A percentile compares a stretch with the other conserved stretches of the same genome.
phyloP scores from a whole-genome alignment of 345 rosid genomes.

The Acer saccharum region DNA sequence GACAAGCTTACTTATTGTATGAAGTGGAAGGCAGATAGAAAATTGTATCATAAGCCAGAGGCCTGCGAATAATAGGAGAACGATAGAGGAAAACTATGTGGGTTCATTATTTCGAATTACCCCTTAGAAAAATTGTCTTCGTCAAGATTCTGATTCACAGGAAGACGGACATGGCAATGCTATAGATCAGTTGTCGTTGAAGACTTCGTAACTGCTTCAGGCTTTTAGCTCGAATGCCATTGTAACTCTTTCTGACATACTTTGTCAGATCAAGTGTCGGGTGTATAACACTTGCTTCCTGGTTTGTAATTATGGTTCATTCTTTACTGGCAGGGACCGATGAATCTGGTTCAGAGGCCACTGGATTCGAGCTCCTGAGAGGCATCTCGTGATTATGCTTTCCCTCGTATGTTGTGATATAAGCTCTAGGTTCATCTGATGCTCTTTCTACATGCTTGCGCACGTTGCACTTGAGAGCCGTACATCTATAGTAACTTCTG shows the following conservation, averaged over 20 bases:
- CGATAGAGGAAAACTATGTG: background rate
- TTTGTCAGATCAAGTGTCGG: background rate
- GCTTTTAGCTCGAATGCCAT: background rate
- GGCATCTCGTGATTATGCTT: conserved; percentile 93
- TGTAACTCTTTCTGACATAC: background rate
- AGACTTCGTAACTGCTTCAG: conserved; percentile 10
- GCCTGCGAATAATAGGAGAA: conserved; percentile 7
- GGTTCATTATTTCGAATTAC: background rate
- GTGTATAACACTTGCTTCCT: background rate
- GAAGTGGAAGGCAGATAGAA: conserved; percentile 7
- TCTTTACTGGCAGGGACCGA: conserved; percentile 31
- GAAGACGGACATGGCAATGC: background rate
- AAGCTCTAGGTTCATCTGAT: conserved; percentile 83
- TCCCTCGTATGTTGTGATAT: conserved; percentile 93
- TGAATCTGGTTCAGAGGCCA: conserved; percentile 30
- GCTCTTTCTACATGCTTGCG: conserved; percentile 94
- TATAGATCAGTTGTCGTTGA: conserved; percentile 2
- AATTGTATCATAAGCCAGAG: background rate
- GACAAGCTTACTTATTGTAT: background rate
- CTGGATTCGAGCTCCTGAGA: conserved; percentile 28
- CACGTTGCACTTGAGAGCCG: conserved; percentile 73
- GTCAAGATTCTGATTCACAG: background rate
- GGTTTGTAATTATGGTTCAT: conserved; percentile 29
- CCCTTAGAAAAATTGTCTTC: background rate
- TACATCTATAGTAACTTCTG: conserved; percentile 97